Base-by-base conservation (phyloP, 441 rosid species). In the Mallotus repandus region DNA sequence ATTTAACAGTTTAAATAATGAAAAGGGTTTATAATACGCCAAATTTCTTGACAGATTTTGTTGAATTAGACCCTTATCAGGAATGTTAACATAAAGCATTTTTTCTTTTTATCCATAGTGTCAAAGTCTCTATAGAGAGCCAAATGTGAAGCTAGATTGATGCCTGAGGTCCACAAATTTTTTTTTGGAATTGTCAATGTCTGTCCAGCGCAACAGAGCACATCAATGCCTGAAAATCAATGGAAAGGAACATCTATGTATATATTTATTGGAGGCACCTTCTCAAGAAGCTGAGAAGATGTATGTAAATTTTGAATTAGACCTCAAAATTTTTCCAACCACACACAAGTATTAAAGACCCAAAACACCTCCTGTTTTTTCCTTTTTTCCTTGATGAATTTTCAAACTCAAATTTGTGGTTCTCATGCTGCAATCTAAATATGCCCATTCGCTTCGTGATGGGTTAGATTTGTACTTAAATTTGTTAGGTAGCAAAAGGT, bases 91-190 rank as follows among this genome's bases (percentile, higher is more conserved):
- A 38, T 41, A 16, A 29, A 58, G 62, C 55, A 45, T 45, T 45
- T 50, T 41, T 52, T 35, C 4, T 52, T 29, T 50, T 78, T 63
- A 64, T 69, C 77, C 63, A 2, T 7, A 41, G 18, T 2, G 64
- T 69, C 74, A 15, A 9, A 22, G 13, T 63, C 22, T 18, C 43
- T 38, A 8, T 18, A 3, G 35, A 60, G 41, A 49, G 25, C 54
- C 70, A 68, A 68, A 21, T 0, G 0, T 9, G 7, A 11, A 9
- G 52, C 68, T 5, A 21, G 55, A 45, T 48, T 66, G 69, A 53
- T 52, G 72, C 72, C 22, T 63, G 12, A 70, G 68, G 57, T 55
- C 77, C 80, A 73, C 70, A 54, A 18, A 22, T 45, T 45, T 25
- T 45, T 25, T 53, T 15, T 25, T 13, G 60, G 60, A 55, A 19